These are phyloP conservation scores for Pholiota molesta DNA, from an alignment of 768 basidiomycete species.

Conservation along the genomic window DNA sequence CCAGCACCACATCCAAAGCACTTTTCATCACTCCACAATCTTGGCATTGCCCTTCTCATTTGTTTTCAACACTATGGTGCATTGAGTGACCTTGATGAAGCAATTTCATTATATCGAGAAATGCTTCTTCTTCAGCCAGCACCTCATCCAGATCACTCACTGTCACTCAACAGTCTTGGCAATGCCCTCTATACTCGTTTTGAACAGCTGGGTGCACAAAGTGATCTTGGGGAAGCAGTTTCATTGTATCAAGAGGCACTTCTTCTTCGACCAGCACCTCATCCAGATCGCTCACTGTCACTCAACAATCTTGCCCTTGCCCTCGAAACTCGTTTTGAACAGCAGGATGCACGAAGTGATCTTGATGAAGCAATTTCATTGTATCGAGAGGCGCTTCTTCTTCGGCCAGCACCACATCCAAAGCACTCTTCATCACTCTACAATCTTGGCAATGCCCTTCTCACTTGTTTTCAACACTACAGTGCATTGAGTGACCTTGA, in stretches of 20 bases:
- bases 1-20: conserved; percentile 2
- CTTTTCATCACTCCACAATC: conserved; percentile 1
- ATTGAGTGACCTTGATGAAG: conserved; percentile 3
- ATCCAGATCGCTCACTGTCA: no score
- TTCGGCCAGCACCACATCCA: neutral
- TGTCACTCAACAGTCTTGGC: conserved; percentile 7
- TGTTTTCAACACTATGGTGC: conserved; percentile 1
- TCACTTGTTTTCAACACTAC: neutral
- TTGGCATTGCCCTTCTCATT: conserved; percentile 1
- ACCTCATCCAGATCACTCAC: neutral
- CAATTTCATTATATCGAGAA: conserved; percentile 7
- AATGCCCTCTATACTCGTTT: conserved; percentile 1
- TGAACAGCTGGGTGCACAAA: neutral
- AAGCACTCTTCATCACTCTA: neutral
- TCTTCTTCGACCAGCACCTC: no score
- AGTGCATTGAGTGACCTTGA: neutral
- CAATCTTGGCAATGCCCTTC: neutral
- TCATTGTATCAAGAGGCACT: neutral
- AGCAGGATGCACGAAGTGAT: no score
- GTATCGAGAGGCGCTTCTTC: no score
- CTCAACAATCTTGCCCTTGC: no score
- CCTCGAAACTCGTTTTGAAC: no score
- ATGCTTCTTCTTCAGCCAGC: neutral
- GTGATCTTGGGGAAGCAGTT: conserved; percentile 5
- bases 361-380: no score